Percentiles rank a stretch among this genome's conserved stretches.
Evolutionary conservation across 2,329 filamentous ascomycete genomes (phyloP).

Genomic region (Aphanocladium album): DNA sequence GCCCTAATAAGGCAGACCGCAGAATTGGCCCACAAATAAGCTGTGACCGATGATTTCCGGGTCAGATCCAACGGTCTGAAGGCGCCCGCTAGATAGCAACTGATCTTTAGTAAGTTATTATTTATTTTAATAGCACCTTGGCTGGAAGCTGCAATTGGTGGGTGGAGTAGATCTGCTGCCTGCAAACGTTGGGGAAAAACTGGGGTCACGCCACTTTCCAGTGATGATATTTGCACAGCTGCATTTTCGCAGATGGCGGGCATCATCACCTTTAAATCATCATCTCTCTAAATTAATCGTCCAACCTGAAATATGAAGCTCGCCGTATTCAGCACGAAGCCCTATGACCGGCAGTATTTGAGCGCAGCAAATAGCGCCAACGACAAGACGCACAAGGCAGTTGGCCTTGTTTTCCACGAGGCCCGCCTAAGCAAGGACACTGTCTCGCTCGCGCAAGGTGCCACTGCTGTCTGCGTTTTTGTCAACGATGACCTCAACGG

Average conservation of each 20-base stretch:
- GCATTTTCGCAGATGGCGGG: too few species aligned
- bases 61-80: background rate
- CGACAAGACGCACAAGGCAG: constrained; percentile 27
- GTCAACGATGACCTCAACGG: constrained; percentile 58
- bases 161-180: too few species aligned
- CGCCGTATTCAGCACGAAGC: constrained; percentile 60
- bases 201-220: too few species aligned
- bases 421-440: constrained; percentile 53
- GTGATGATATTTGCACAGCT: too few species aligned
- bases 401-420: constrained; percentile 53
- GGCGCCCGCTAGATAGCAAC: background rate
- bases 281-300: background rate
- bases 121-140: background rate
- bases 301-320: constrained; percentile 43
- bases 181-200: too few species aligned
- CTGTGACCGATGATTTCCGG: background rate
- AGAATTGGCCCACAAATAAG: background rate
- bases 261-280: too few species aligned
- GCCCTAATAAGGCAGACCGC: background rate
- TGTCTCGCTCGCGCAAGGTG: constrained; percentile 45
- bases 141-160: background rate
- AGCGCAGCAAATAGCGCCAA: constrained; percentile 30
- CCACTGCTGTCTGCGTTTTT: constrained; percentile 60
- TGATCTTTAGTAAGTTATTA: too few species aligned
- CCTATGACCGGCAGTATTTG: constrained; percentile 56